phyloP scores from a whole-genome alignment of 2,329 filamentous ascomycete species.

The Dryadomyces sulphureus region DNA sequence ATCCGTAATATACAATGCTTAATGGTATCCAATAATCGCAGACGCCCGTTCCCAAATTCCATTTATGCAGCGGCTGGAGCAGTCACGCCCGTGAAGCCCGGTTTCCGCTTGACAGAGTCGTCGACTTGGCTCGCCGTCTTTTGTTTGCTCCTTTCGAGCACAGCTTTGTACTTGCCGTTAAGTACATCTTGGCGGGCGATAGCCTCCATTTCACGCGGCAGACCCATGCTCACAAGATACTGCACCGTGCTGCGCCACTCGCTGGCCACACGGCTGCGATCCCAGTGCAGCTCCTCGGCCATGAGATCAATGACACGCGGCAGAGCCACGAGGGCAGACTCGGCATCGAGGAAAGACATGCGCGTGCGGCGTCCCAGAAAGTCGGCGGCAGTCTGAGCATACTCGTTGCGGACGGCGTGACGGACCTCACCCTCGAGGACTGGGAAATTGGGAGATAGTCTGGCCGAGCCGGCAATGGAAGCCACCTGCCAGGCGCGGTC shows the following conservation, averaged over 20 bases:
- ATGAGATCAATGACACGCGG: constrained; percentile 82
- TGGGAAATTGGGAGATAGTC: constrained; percentile 66
- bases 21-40: background rate
- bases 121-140: background rate
- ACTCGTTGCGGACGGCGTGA: constrained; percentile 78
- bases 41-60: background rate
- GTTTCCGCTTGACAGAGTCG: background rate
- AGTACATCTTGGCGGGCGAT: constrained; percentile 2
- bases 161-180: background rate
- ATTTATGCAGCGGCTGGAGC: background rate
- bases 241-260: constrained; percentile 62
- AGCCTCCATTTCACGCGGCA: constrained; percentile 14
- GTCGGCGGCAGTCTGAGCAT: constrained; percentile 80
- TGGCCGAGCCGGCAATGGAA: constrained; percentile 30
- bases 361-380: constrained; percentile 74
- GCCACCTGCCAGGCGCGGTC: constrained; percentile 88
- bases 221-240: constrained; percentile 49
- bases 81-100: background rate
- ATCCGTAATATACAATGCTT: background rate
- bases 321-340: constrained; percentile 75
- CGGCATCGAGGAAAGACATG: constrained; percentile 79
- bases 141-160: background rate
- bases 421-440: constrained; percentile 86
- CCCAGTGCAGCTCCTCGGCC: constrained; percentile 72
- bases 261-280: constrained; percentile 51